phyloP scores from a whole-genome alignment of 2,329 filamentous ascomycete species.

The Cryphonectria japonica region DNA sequence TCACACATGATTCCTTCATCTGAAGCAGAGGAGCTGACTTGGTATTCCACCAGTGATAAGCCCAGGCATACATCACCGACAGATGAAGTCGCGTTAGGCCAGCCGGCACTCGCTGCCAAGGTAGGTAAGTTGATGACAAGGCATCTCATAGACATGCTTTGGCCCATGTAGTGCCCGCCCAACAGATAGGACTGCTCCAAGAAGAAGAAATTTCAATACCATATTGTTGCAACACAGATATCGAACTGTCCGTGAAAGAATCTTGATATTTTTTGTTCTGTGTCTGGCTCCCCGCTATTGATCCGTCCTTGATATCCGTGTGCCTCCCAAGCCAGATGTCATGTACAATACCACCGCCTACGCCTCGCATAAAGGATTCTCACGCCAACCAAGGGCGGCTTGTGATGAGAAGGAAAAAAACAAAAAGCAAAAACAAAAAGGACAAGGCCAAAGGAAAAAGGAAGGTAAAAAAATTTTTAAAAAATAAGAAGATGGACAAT shows the following conservation, averaged over 20 bases:
- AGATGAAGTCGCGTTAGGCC: too few species aligned
- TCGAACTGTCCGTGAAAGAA: background rate
- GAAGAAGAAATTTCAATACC: background rate
- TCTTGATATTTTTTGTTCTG: background rate
- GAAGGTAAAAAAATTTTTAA: background rate
- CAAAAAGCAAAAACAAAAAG: background rate
- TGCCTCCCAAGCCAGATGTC: background rate
- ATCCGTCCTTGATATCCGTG: background rate
- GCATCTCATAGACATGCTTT: background rate
- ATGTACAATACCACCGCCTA: constrained; percentile 3
- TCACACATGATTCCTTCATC: background rate
- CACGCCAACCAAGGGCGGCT: background rate
- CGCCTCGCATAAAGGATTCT: constrained; percentile 2
- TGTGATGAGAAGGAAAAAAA: background rate
- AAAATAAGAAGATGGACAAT: background rate
- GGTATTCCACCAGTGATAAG: background rate
- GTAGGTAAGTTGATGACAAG: background rate
- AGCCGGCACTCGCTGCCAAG: background rate
- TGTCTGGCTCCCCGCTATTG: background rate
- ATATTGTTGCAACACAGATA: background rate
- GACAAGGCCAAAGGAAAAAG: background rate
- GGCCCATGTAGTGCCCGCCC: background rate
- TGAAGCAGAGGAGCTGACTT: constrained; percentile 17
- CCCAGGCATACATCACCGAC: background rate
- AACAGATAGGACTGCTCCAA: background rate